phyloP scores from a whole-genome alignment of 805 yeast species.

The Wickerhamiella musiphila region DNA sequence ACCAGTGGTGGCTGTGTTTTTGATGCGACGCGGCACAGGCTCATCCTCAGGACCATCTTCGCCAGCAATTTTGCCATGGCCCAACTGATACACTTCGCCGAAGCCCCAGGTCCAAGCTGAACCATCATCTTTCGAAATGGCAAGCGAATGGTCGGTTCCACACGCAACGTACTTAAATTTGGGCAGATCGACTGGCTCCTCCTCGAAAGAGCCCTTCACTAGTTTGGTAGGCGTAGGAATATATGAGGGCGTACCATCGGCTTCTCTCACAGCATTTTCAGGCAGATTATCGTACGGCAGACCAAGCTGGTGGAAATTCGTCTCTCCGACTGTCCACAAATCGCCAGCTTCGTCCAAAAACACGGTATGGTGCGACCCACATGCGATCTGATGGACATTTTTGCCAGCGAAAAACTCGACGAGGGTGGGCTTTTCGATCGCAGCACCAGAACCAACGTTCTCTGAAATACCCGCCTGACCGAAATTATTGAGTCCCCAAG shows the following conservation, averaged over 20 bases:
- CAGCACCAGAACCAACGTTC: constrained; percentile 45
- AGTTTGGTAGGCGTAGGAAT: constrained; percentile 73
- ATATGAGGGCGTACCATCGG: constrained; percentile 52
- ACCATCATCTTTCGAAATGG: constrained; percentile 61
- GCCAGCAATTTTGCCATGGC: constrained; percentile 63
- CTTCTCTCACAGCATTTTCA: constrained; percentile 51
- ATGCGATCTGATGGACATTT: constrained; percentile 41
- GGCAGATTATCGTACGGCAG: constrained; percentile 52
- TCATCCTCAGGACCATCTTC: constrained; percentile 84
- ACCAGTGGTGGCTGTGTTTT: constrained; percentile 81
- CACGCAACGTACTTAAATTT: constrained; percentile 44
- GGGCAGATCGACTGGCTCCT: constrained; percentile 28
- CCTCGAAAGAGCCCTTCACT: constrained; percentile 21
- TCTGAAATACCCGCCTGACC: constrained; percentile 81
- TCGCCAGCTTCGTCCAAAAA: constrained; percentile 60
- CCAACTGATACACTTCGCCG: constrained; percentile 92
- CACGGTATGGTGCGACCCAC: constrained; percentile 89
- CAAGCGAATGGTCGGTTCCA: constrained; percentile 88
- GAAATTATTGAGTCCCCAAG: constrained; percentile 95
- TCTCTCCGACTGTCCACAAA: constrained; percentile 74
- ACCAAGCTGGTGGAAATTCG: constrained; percentile 88
- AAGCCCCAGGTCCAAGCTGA: constrained; percentile 92
- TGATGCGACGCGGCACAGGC: constrained; percentile 72
- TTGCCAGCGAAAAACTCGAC: constrained; percentile 47
- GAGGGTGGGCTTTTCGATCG: constrained; percentile 59